Evolutionary conservation across 805 yeast genomes (phyloP).

Genomic region (Huiozyma naganishii): DNA sequence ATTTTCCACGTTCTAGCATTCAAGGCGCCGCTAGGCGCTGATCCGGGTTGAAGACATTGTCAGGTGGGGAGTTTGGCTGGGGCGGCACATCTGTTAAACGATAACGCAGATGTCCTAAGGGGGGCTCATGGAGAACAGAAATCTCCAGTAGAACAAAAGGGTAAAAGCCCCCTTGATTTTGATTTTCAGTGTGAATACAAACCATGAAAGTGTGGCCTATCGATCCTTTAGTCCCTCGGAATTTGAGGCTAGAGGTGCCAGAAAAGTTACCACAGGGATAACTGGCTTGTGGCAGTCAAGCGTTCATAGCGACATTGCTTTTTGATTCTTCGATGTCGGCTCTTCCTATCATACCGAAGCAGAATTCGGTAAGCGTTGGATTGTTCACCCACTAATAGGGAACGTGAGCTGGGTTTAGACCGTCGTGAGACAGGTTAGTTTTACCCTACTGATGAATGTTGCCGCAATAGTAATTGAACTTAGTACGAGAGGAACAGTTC

Average conservation of each 20-base stretch:
- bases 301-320: constrained; percentile 39
- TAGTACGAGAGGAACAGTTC: constrained; percentile 39
- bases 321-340: constrained; percentile 40
- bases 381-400: constrained; percentile 39
- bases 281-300: constrained; percentile 40
- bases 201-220: constrained; percentile 41
- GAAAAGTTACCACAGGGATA: constrained; percentile 34
- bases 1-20: background rate
- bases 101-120: constrained; percentile 37
- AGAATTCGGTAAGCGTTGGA: constrained; percentile 38
- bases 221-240: constrained; percentile 38
- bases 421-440: constrained; percentile 38
- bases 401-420: constrained; percentile 35
- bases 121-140: constrained; percentile 39
- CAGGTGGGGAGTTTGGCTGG: constrained; percentile 34
- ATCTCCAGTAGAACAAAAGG: constrained; percentile 39
- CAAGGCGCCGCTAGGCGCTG: constrained; percentile 25
- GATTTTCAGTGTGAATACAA: constrained; percentile 38
- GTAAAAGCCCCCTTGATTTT: constrained; percentile 37
- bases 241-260: constrained; percentile 38
- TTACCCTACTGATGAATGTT: constrained; percentile 34
- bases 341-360: constrained; percentile 42
- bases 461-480: constrained; percentile 34
- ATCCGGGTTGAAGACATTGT: too few species aligned
- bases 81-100: constrained; percentile 39